Conservation (phyloP, 352 stramenopile species). For the Globisporangium lucens region DNA sequence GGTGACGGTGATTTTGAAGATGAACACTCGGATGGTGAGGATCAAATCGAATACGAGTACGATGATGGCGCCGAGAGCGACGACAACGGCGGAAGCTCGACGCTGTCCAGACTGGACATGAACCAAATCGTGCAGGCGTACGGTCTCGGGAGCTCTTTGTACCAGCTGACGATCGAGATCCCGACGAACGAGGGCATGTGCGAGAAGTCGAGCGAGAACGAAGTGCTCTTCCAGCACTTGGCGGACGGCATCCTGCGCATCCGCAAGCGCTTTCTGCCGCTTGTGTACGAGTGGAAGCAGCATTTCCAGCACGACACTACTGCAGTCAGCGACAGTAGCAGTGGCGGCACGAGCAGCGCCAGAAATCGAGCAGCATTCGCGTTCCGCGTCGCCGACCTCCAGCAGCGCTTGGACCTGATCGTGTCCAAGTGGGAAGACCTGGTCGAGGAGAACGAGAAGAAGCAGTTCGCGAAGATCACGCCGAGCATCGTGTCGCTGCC, state of each 20-base stretch:
- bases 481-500: conserved; percentile 30
- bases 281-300: conserved; percentile 51
- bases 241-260: conserved; percentile 53
- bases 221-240: conserved; percentile 53
- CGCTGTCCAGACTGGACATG: conserved; percentile 47
- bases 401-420: conserved; percentile 25
- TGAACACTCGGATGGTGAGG: conserved; percentile 16
- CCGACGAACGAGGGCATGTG: conserved; percentile 40
- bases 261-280: conserved; percentile 68
- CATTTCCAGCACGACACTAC: neutral
- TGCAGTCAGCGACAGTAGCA: no score
- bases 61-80: conserved; percentile 14
- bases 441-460: conserved; percentile 17
- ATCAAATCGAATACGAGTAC: conserved; percentile 16
- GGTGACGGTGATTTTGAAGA: conserved; percentile 5
- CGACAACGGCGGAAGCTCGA: conserved; percentile 6
- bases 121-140: conserved; percentile 79
- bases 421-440: conserved; percentile 42
- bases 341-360: neutral
- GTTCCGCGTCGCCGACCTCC: conserved; percentile 27
- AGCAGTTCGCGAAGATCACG: conserved; percentile 4
- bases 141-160: conserved; percentile 70
- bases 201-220: conserved; percentile 63
- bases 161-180: conserved; percentile 69
- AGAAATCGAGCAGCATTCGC: conserved; percentile 18